A percentile compares a stretch with the other conserved stretches of the same genome.
These are phyloP conservation scores for Chlorella vulgaris DNA, from an alignment of 139 green algal genomes.

Conservation along the genomic window DNA sequence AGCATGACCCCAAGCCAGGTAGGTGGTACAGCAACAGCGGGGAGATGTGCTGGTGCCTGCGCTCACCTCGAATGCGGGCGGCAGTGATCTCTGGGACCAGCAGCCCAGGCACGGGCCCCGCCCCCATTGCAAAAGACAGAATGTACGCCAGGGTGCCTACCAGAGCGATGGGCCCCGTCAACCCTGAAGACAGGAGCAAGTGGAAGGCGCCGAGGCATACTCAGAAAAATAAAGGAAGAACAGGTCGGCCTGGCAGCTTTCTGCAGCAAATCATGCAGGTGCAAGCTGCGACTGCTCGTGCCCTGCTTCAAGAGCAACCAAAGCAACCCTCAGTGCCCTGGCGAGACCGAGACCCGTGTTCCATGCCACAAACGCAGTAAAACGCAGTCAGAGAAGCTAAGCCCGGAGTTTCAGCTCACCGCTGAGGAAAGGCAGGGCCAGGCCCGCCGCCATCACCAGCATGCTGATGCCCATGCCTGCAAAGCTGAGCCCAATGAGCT, in stretches of 20 bases:
- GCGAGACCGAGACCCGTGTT: no score
- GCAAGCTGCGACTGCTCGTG: no score
- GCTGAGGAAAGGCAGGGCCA: constrained; percentile 67
- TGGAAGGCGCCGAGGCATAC: neutral
- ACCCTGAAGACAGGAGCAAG: constrained; percentile 7
- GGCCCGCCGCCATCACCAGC: constrained; percentile 81
- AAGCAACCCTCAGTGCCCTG: no score
- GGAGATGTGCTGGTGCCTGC: no score
- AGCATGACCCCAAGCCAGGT: no score
- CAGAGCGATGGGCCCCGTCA: constrained; percentile 66
- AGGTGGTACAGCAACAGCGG: no score
- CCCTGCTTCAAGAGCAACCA: no score
- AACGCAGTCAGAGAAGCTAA: no score
- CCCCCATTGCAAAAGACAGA: constrained; percentile 87
- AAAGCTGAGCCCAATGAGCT: constrained; percentile 82
- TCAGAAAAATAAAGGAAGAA: no score
- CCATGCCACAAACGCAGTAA: no score
- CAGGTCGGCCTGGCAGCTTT: no score
- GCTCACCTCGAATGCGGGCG: constrained; percentile 73
- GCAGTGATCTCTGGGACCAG: constrained; percentile 92
- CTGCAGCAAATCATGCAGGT: no score
- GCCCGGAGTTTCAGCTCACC: neutral
- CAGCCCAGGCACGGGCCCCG: constrained; percentile 89
- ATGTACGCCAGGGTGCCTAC: constrained; percentile 91
- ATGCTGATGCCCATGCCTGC: constrained; percentile 75